phyloP scores from a whole-genome alignment of 306 rosid genomes.

The Abrus precatorius region DNA sequence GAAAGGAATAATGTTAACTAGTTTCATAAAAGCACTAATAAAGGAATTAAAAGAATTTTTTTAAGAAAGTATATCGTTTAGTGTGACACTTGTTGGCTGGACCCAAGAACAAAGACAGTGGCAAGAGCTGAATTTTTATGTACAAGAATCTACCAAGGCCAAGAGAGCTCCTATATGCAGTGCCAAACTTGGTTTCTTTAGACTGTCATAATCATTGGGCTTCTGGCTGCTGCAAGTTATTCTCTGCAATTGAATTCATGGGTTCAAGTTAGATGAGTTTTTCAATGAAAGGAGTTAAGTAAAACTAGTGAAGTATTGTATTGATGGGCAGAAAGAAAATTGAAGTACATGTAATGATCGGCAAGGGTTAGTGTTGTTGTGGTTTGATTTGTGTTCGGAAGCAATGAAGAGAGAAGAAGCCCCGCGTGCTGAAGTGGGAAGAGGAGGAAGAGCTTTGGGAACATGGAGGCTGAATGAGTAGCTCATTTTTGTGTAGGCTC shows the following conservation, averaged over 20 bases:
- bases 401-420: conserved; percentile 51
- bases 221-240: conserved; percentile 50
- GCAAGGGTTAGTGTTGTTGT: conserved; percentile 22
- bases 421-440: conserved; percentile 41
- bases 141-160: conserved; percentile 65
- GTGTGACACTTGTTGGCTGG: no score
- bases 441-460: conserved; percentile 85
- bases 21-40: not conserved
- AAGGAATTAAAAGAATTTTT: not conserved
- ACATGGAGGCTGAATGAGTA: conserved; percentile 66
- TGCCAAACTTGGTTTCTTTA: conserved; percentile 66
- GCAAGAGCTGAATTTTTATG: not conserved
- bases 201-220: conserved; percentile 45
- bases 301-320: not conserved
- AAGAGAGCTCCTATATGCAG: conserved; percentile 74
- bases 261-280: conserved; percentile 19
- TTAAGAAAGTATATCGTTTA: no score
- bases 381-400: conserved; percentile 51
- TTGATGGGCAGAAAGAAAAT: not conserved
- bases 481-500: conserved; percentile 66
- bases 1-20: not conserved
- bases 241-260: conserved; percentile 57
- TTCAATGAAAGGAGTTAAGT: not conserved
- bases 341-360: conserved; percentile 50
- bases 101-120: not conserved